Base-by-base conservation (phyloP, 2,329 filamentous ascomycete species). In the Exophiala oligosperma region DNA sequence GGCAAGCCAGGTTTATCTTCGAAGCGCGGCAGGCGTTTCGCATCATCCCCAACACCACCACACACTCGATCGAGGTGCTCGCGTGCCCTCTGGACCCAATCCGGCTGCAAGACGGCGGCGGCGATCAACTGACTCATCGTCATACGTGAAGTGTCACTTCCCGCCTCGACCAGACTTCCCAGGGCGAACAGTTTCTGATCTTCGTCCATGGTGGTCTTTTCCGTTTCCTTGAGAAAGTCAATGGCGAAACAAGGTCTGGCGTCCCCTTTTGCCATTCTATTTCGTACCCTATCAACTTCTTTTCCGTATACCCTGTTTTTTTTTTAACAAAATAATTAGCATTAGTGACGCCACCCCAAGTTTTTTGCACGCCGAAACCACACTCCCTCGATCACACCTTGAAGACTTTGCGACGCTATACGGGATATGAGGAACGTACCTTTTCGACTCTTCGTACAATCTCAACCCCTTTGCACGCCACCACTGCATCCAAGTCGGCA, bases 61-160 rank as follows among this genome's bases (percentile, higher is more conserved):
- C 76, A 44, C 2, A 77, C 73, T 2, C 60, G 64, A 56, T 78
- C 75, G 21, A 79, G 68, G 54, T 77, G 74, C 12, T 71, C 69
- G 32, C 81, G 76, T 0, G 77, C 78, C 32, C 74, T 73, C 2
- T 59, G 54, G 9, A 80, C 72, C 0, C 73, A 72, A 5, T 77
- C 72, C 0, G 79, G 79, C 60, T 78, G 78, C 59, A 79, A 60
- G 69, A 77, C 57, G 70, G 84, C 58, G 55, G 83, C 67, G 62
- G 84, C 77, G 69, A 76, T 79, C 14, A 73, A 75, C 58, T 77
- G 77, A 35, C 73, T 71, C 21, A 82, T 70, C 0, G 76, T 79
- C 12, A 74, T 77, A 0, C 78, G 75, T 0, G 79, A 81, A 0
- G 80, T 82, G 60, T 82, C 80, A 3, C 73, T 80, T 28, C 80